Base-by-base conservation (phyloP, 2,329 filamentous ascomycete species). In the Colletotrichum spaethianum region DNA sequence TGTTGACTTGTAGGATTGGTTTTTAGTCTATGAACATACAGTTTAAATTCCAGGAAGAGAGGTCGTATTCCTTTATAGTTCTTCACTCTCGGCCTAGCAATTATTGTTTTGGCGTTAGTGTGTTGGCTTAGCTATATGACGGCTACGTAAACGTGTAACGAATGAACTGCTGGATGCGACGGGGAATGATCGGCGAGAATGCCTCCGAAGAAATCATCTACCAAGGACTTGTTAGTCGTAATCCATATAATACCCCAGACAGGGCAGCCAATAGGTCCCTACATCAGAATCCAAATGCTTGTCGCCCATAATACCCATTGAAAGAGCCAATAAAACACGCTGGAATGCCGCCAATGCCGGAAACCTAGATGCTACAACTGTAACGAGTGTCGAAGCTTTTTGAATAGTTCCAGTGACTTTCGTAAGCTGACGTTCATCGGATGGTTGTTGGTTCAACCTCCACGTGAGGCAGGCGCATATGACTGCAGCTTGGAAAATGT, bases 401-500 rank as follows among this genome's bases (percentile, higher is more conserved):
- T 63, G 66, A 18, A 73, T 60, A 16, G 28, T 59, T 18, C 61
- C 62, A 1, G 60, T 26, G 23, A 62, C 36, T 23, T 48, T n/a
- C 1, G 56, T 31, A 28, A 63, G 38, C 11, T 42, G 56, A 4
- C 53, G 42, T 14, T 52, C 53, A 12, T n/a, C 40, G 12, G 40
- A 4, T 3, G 36, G 16, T 26, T 56, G 33, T 14, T 23, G 11
- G 12, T 16, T 46, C 3, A 23, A 46, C 14, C 67, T 56, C 33
- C 50, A 28, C 6, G 28, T 33, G 6, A 73, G 71, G 14, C 62
- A 73, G 1, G 36, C 46, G 38, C 36, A 64, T 18, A 63, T 42
- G 16, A 73, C 63, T 11, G 42, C 71, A 26, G 67, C 71, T 28
- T 70, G 68, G 8, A 73, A 57, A 12, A 66, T 46, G 12, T 70